phyloP scores from a whole-genome alignment of 495 filamentous ascomycete species.

The Podospora pseudopauciseta region DNA sequence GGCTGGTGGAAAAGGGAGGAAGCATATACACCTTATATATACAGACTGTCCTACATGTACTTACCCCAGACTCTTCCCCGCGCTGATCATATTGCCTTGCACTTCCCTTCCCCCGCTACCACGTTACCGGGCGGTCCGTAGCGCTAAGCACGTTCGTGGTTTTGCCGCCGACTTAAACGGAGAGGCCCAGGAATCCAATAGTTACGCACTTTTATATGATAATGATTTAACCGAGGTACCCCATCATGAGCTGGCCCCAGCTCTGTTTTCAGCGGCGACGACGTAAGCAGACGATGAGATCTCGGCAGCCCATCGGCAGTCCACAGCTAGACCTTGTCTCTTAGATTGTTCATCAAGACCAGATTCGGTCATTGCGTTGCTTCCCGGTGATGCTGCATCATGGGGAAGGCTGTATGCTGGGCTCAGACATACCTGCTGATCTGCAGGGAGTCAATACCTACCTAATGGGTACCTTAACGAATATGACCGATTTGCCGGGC shows the following conservation, averaged over 20 bases:
- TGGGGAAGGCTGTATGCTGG: not conserved
- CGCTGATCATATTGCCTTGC: conserved; percentile 9
- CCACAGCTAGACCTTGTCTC: not conserved
- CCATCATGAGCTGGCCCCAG: not conserved
- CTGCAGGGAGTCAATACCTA: not conserved
- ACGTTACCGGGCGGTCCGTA: conserved; percentile 9
- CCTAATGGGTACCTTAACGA: too few species aligned
- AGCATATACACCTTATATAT: conserved; percentile 9
- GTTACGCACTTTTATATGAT: not conserved
- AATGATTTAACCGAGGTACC: not conserved
- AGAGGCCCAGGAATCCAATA: conserved; percentile 6
- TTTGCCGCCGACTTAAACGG: not conserved
- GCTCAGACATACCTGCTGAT: not conserved
- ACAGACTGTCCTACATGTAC: not conserved
- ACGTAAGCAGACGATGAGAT: not conserved
- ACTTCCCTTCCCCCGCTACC: conserved; percentile 19
- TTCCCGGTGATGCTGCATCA: not conserved
- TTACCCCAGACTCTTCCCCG: conserved; percentile 6
- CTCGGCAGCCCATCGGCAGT: not conserved
- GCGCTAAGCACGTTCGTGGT: not conserved
- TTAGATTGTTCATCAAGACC: not conserved
- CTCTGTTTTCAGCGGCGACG: not conserved
- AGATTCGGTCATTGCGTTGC: not conserved
- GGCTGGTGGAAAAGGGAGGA: not conserved
- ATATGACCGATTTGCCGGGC: not conserved